These are phyloP conservation scores for Penicillium crystallinum DNA, from an alignment of 495 filamentous ascomycete genomes.

Conservation along the genomic window DNA sequence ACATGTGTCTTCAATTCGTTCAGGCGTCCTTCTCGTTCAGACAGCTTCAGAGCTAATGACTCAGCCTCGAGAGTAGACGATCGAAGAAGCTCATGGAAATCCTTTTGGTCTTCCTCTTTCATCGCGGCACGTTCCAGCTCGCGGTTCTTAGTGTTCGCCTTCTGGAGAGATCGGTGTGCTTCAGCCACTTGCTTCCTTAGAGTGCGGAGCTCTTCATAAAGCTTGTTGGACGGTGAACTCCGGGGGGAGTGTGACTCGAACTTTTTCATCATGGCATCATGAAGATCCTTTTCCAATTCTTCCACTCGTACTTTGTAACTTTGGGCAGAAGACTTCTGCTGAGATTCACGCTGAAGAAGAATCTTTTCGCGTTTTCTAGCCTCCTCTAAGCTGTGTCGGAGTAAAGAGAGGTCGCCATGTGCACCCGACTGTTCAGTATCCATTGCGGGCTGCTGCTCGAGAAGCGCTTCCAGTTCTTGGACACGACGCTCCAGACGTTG, in stretches of 20 bases:
- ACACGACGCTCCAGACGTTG: slow-evolving; percentile 56
- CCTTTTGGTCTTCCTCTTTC: slow-evolving; percentile 56
- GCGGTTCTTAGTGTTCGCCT: slow-evolving; percentile 49
- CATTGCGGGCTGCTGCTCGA: slow-evolving; percentile 36
- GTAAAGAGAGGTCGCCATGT: slow-evolving; percentile 52
- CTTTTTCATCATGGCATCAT: slow-evolving; percentile 48
- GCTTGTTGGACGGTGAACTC: slow-evolving; percentile 49
- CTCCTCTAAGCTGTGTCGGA: slow-evolving; percentile 57
- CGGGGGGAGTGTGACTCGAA: slow-evolving; percentile 41
- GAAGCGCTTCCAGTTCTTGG: slow-evolving; percentile 52
- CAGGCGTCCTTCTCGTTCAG: slow-evolving; percentile 47
- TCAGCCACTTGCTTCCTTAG: slow-evolving; percentile 59
- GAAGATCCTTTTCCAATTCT: slow-evolving; percentile 52
- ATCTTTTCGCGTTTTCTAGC: slow-evolving; percentile 60
- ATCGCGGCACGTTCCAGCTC: slow-evolving; percentile 43
- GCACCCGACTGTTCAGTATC: slow-evolving; percentile 35
- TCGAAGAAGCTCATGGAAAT: slow-evolving; percentile 62
- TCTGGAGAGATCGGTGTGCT: slow-evolving; percentile 54
- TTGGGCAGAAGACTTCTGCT: slow-evolving; percentile 51
- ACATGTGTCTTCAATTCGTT: slow-evolving; percentile 53
- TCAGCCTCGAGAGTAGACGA: slow-evolving; percentile 63
- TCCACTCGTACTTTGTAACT: slow-evolving; percentile 51
- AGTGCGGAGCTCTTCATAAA: slow-evolving; percentile 57
- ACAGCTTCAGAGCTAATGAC: slow-evolving; percentile 54
- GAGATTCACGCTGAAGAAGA: slow-evolving; percentile 56